Conservation (phyloP, 345 rosid genomes). For the Populus simonii region DNA sequence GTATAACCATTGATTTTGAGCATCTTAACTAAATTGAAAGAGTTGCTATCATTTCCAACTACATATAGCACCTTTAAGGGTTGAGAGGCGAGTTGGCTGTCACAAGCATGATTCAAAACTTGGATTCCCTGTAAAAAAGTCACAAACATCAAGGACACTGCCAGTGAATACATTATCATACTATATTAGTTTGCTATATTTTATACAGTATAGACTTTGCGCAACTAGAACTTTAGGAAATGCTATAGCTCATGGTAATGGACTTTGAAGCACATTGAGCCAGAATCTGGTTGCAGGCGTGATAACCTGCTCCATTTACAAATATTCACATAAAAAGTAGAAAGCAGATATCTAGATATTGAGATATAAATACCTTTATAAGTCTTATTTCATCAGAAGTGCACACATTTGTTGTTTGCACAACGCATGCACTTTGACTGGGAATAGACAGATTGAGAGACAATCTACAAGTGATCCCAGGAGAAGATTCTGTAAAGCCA, state of each 20-base stretch:
- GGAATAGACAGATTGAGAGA: constrained; percentile 42
- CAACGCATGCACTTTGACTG: constrained; percentile 49
- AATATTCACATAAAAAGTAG: neutral
- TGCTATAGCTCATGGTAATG: neutral
- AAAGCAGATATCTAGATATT: neutral
- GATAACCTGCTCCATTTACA: neutral
- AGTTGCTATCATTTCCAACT: constrained; percentile 33
- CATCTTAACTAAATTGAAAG: constrained; percentile 32
- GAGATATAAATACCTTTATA: constrained; percentile 41
- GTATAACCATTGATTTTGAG: constrained; percentile 43
- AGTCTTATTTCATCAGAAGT: constrained; percentile 38
- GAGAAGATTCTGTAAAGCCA: constrained; percentile 42
- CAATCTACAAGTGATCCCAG: constrained; percentile 41
- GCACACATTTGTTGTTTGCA: constrained; percentile 46
- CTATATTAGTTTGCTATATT: neutral
- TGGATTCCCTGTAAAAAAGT: constrained; percentile 29
- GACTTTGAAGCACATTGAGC: neutral
- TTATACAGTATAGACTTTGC: neutral
- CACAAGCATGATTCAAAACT: constrained; percentile 20
- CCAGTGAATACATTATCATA: neutral
- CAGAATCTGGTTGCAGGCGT: neutral
- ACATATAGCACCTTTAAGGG: constrained; percentile 36
- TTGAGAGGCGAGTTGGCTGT: constrained; percentile 1
- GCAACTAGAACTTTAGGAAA: neutral
- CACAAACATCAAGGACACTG: neutral